These are phyloP conservation scores for Lindgomyces ingoldianus DNA, from an alignment of 495 filamentous ascomycete genomes.

Conservation along the genomic window DNA sequence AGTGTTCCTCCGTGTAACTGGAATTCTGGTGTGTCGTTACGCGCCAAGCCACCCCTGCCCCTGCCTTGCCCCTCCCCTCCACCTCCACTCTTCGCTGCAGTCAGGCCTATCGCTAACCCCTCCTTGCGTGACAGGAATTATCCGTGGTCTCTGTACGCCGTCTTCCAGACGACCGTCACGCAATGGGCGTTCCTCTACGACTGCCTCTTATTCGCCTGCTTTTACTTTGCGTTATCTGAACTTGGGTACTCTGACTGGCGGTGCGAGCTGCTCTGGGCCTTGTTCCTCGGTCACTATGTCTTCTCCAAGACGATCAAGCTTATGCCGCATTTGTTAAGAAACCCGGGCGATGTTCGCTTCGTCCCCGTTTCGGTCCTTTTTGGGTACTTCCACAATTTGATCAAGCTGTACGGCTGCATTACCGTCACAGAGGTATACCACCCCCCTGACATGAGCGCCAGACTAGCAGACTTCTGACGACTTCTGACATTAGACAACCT, in stretches of 20 bases:
- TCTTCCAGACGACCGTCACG: slow-evolving; percentile 60
- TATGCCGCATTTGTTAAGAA: slow-evolving; percentile 57
- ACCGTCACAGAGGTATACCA: slow-evolving; percentile 51
- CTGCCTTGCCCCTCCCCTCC: slow-evolving; percentile 7
- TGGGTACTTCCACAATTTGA: slow-evolving; percentile 61
- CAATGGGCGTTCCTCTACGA: slow-evolving; percentile 62
- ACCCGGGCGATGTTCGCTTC: slow-evolving; percentile 58
- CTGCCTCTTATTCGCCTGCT: slow-evolving; percentile 48
- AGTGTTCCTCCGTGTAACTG: not conserved
- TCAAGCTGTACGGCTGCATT: slow-evolving; percentile 64
- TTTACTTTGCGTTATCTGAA: slow-evolving; percentile 35
- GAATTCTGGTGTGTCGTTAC: slow-evolving; percentile 17
- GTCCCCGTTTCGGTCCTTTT: slow-evolving; percentile 59
- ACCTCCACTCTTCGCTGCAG: not conserved
- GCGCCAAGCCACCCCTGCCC: slow-evolving; percentile 22
- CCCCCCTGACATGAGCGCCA: slow-evolving; percentile 5
- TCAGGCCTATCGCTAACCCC: slow-evolving; percentile 16
- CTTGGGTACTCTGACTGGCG: slow-evolving; percentile 33
- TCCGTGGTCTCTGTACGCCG: slow-evolving; percentile 63
- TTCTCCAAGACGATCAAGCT: slow-evolving; percentile 63
- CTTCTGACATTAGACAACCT: slow-evolving; percentile 65
- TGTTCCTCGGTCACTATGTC: slow-evolving; percentile 43
- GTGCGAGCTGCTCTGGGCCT: slow-evolving; percentile 22
- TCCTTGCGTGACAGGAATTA: slow-evolving; percentile 46
- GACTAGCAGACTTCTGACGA: not conserved